A percentile compares a stretch with the other conserved stretches of the same genome.
Conservation (phyloP, 2,329 filamentous ascomycete genomes). For the Gnomoniopsis smithogilvyi region DNA sequence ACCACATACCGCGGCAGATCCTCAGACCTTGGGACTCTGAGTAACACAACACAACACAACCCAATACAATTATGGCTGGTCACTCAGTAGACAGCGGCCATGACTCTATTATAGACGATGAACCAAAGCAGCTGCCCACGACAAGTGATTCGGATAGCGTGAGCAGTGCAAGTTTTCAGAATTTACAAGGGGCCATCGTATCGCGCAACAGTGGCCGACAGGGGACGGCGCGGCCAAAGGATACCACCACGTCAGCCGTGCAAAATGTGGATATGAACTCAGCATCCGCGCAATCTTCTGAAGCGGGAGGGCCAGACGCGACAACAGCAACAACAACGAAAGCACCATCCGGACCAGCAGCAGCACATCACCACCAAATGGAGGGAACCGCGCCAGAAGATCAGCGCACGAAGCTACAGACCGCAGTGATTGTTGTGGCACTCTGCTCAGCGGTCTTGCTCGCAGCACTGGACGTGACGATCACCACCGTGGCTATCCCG, state of each 20-base stretch:
- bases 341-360: not conserved
- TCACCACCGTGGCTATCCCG: slow-evolving; percentile 60
- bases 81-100: not conserved
- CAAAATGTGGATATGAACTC: not conserved
- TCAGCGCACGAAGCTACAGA: slow-evolving; percentile 27
- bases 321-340: not conserved
- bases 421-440: slow-evolving; percentile 33
- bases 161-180: not conserved
- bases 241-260: not conserved
- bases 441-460: slow-evolving; percentile 41
- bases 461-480: slow-evolving; percentile 50
- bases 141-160: not conserved
- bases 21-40: not conserved
- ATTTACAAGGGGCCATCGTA: not conserved
- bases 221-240: not conserved
- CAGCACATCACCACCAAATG: not conserved
- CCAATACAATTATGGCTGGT: not conserved
- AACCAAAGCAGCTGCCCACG: not conserved
- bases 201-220: not conserved
- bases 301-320: not conserved
- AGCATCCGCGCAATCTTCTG: not conserved
- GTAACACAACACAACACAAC: not conserved
- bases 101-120: not conserved
- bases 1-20: not conserved
- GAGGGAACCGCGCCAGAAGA: slow-evolving; percentile 23